Conservation (phyloP, 2,329 filamentous ascomycete species). For the Monosporascus sp. region DNA sequence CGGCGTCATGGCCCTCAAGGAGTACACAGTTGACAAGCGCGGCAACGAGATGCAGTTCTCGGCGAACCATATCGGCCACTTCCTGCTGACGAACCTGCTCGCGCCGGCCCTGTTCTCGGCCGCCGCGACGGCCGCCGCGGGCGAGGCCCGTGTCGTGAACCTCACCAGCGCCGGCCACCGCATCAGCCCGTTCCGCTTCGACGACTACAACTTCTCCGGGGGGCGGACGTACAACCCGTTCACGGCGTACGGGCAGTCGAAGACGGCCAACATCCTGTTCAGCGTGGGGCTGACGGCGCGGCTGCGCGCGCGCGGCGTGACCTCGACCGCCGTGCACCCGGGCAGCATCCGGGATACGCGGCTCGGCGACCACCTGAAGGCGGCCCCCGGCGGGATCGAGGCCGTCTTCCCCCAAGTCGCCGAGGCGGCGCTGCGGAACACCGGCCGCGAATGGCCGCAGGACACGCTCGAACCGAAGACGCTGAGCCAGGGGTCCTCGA, state of each 20-base stretch:
- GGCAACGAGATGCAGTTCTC: constrained; percentile 12
- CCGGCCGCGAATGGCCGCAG: not conserved
- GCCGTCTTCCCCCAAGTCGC: accelerated
- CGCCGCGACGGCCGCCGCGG: not conserved
- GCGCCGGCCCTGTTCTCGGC: constrained; percentile 1
- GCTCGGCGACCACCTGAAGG: not conserved
- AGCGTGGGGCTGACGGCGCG: constrained; percentile 22
- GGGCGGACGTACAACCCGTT: constrained; percentile 31
- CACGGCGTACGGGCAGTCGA: constrained; percentile 39
- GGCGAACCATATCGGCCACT: constrained; percentile 16
- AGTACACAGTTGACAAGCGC: constrained; percentile 15
- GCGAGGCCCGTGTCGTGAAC: constrained; percentile 33
- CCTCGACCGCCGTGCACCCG: constrained; percentile 28
- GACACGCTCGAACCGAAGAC: constrained; percentile 22
- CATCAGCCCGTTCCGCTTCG: constrained; percentile 32
- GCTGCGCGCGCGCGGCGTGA: constrained; percentile 11
- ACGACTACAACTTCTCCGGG: constrained; percentile 32
- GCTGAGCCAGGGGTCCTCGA: constrained; percentile 29
- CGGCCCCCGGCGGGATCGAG: not conserved
- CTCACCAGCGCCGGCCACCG: constrained; percentile 32
- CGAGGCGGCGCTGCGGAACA: not conserved
- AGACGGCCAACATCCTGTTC: constrained; percentile 40
- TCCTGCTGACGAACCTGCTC: constrained; percentile 15
- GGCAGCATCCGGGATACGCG: constrained; percentile 11
- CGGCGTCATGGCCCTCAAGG: constrained; percentile 8